These are phyloP conservation scores for Hypoxylon sp. DNA, from an alignment of 2,329 filamentous ascomycete species.

Conservation along the genomic window DNA sequence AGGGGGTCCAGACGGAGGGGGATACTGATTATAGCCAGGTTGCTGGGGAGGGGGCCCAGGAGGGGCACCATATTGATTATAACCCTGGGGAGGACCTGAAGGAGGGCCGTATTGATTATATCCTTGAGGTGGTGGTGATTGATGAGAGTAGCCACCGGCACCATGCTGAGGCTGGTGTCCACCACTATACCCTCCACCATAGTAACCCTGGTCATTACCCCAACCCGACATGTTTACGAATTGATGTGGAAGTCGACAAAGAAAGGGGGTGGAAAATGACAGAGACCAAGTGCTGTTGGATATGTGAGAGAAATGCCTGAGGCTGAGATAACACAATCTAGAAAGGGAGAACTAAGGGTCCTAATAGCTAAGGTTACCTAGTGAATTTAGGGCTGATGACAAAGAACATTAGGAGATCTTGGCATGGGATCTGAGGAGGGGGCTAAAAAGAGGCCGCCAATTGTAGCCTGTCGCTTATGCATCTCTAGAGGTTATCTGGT, in stretches of 20 bases:
- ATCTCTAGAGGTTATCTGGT: neutral
- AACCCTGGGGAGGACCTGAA: slow-evolving; percentile 53
- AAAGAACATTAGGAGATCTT: slow-evolving; percentile 4
- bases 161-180: slow-evolving; percentile 30
- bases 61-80: slow-evolving; percentile 54
- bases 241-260: neutral
- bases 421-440: slow-evolving; percentile 16
- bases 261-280: neutral
- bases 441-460: slow-evolving; percentile 31
- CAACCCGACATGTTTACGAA: slow-evolving; percentile 52
- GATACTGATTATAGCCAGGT: slow-evolving; percentile 50
- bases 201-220: slow-evolving; percentile 56
- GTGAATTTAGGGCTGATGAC: slow-evolving; percentile 37
- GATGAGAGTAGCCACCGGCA: slow-evolving; percentile 11
- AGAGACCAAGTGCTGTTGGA: neutral
- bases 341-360: slow-evolving; percentile 4
- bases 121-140: slow-evolving; percentile 48
- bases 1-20: slow-evolving; percentile 44
- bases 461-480: slow-evolving; percentile 12
- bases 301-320: slow-evolving; percentile 21
- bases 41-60: slow-evolving; percentile 51
- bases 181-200: slow-evolving; percentile 43
- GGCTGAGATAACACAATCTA: slow-evolving; percentile 29
- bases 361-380: slow-evolving; percentile 1
- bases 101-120: slow-evolving; percentile 54